Percentiles rank a stretch among this genome's conserved stretches.
phyloP scores from a whole-genome alignment of 2,329 filamentous ascomycete species.

The Berkeleyomyces rouxiae region DNA sequence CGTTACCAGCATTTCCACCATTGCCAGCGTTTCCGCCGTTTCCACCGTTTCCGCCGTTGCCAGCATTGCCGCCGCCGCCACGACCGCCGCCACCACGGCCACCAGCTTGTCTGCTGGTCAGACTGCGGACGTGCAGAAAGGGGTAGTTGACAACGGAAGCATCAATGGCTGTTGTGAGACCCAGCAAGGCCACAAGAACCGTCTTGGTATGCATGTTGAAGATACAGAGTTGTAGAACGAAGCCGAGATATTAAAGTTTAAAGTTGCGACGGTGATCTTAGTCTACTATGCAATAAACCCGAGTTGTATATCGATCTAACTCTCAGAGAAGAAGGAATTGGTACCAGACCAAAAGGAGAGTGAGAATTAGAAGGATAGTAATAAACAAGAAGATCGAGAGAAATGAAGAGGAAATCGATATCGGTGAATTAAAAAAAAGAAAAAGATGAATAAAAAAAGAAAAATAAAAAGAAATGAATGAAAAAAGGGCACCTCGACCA shows the following conservation, averaged over 20 bases:
- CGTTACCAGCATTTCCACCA: slow-evolving; percentile 9
- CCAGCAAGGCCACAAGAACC: slow-evolving; percentile 31
- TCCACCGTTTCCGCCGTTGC: not conserved
- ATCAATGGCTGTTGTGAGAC: slow-evolving; percentile 29
- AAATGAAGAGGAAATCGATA: not conserved
- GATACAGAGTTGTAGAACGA: not conserved
- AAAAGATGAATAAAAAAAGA: not conserved
- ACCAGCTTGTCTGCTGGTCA: slow-evolving; percentile 26
- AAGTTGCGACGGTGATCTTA: slow-evolving; percentile 13
- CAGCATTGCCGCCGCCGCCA: slow-evolving; percentile 14
- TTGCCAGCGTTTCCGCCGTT: slow-evolving; percentile 10
- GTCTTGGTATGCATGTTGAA: slow-evolving; percentile 37
- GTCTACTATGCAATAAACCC: not conserved
- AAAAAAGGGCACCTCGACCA: slow-evolving; percentile 13
- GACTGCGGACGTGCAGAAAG: slow-evolving; percentile 22
- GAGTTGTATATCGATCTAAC: slow-evolving; percentile 7
- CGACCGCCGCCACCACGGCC: slow-evolving; percentile 17
- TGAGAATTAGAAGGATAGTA: slow-evolving; percentile 18
- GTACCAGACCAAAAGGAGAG: slow-evolving; percentile 33
- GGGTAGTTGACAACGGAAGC: slow-evolving; percentile 26
- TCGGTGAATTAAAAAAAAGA: not conserved
- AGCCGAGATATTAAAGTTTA: slow-evolving; percentile 7
- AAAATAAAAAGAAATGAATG: slow-evolving; percentile 5
- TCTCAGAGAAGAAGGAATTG: slow-evolving; percentile 18
- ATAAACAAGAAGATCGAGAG: not conserved